Evolutionary conservation across 1,284 basidiomycete species (phyloP).

Genomic region (Amylostereum areolatum): DNA sequence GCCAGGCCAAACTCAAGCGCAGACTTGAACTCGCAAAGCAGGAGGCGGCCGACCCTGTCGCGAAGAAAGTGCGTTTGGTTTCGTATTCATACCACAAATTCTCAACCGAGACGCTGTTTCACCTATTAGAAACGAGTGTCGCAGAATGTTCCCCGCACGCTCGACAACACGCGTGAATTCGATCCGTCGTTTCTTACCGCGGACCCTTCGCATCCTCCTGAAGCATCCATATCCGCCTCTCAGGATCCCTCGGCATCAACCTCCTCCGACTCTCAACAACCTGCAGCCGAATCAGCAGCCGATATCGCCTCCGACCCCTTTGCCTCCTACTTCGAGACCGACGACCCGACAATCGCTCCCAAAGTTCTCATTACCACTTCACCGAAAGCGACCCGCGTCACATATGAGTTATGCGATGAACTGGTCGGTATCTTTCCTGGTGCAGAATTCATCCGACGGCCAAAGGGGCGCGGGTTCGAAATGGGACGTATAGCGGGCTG

Average conservation of each 20-base stretch:
- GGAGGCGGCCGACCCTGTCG: slow-evolving; percentile 64
- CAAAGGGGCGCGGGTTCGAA: slow-evolving; percentile 92
- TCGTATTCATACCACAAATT: background rate
- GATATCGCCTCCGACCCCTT: slow-evolving; percentile 73
- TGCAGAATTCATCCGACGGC: slow-evolving; percentile 86
- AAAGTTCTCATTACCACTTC: slow-evolving; percentile 90
- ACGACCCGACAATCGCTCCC: slow-evolving; percentile 67
- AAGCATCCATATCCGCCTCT: slow-evolving; percentile 18
- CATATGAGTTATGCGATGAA: slow-evolving; percentile 89
- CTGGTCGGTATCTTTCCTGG: slow-evolving; percentile 91
- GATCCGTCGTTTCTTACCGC: slow-evolving; percentile 82
- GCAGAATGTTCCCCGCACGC: slow-evolving; percentile 84
- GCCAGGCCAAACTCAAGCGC: slow-evolving; percentile 76
- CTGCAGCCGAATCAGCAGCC: slow-evolving; percentile 43
- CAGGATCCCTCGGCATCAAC: slow-evolving; percentile 17
- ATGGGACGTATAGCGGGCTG: slow-evolving; percentile 91
- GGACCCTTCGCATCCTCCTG: slow-evolving; percentile 42
- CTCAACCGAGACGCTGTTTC: background rate
- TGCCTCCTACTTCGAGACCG: slow-evolving; percentile 58
- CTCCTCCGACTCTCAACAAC: slow-evolving; percentile 25
- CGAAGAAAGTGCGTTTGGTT: slow-evolving; percentile 55
- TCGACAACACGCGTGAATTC: slow-evolving; percentile 90
- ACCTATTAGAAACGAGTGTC: slow-evolving; percentile 65
- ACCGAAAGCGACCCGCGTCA: slow-evolving; percentile 77
- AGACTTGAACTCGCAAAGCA: slow-evolving; percentile 70